Percentiles rank a stretch among this genome's conserved stretches.
Conservation (phyloP, 2,329 filamentous ascomycete genomes). For the Diaporthe amygdali region DNA sequence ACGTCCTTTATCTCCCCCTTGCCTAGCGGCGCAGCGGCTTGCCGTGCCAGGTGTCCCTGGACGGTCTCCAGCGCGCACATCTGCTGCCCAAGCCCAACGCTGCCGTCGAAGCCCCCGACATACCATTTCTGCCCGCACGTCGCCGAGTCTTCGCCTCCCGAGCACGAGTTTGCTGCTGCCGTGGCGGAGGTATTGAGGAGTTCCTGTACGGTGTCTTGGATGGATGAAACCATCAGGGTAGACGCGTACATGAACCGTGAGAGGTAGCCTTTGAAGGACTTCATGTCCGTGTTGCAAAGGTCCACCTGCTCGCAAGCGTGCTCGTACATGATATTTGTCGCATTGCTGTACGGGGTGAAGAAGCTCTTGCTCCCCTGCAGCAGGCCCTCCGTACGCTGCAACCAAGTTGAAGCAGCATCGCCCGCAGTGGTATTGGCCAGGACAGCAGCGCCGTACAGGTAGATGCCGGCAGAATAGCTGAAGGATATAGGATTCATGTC, state of each 20-base stretch:
- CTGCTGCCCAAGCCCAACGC: constrained; percentile 63
- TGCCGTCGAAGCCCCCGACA: constrained; percentile 58
- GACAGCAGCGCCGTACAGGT: constrained; percentile 67
- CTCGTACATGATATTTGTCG: constrained; percentile 68
- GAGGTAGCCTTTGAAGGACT: constrained; percentile 72
- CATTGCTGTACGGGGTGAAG: constrained; percentile 57
- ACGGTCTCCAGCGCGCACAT: constrained; percentile 69
- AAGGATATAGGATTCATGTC: constrained; percentile 61
- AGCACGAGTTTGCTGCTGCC: constrained; percentile 63
- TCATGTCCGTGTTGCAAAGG: constrained; percentile 67
- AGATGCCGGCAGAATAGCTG: constrained; percentile 70
- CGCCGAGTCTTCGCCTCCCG: constrained; percentile 55
- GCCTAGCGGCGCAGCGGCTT: constrained; percentile 50
- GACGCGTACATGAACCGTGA: constrained; percentile 68
- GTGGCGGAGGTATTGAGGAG: constrained; percentile 57
- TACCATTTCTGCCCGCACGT: constrained; percentile 71
- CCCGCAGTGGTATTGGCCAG: constrained; percentile 69
- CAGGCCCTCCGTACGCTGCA: constrained; percentile 55
- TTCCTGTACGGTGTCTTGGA: constrained; percentile 50
- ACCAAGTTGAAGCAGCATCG: constrained; percentile 60
- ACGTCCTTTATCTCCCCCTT: constrained; percentile 54
- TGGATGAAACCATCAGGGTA: constrained; percentile 60
- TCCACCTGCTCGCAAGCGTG: constrained; percentile 65
- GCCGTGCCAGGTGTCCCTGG: constrained; percentile 59
- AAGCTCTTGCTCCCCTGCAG: constrained; percentile 57